Conservation (phyloP, 768 basidiomycete genomes). For the Floccularia luteovirens region DNA sequence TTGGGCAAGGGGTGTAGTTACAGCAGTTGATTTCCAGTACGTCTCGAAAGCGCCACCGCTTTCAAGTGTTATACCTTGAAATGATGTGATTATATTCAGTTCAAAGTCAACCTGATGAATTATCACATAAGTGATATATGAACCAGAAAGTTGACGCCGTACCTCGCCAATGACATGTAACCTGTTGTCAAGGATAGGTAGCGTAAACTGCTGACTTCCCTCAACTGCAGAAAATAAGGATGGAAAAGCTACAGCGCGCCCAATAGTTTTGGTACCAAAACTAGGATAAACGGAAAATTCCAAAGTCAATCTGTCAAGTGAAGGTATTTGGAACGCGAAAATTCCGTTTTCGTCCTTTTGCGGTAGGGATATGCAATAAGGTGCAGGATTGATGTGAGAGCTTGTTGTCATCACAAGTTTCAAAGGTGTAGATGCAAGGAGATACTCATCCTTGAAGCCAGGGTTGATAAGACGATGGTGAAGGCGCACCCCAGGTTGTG, state of each 20-base stretch:
- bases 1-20: constrained; percentile 33
- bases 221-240: constrained; percentile 55
- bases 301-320: constrained; percentile 63
- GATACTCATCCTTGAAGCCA: constrained; percentile 56
- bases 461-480: constrained; percentile 70
- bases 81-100: constrained; percentile 78
- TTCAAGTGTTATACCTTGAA: constrained; percentile 87
- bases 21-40: constrained; percentile 90
- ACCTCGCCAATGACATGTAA: constrained; percentile 94
- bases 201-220: constrained; percentile 44
- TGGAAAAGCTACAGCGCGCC: constrained; percentile 82
- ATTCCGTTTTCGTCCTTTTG: constrained; percentile 62
- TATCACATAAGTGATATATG: constrained; percentile 6
- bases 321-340: constrained; percentile 83
- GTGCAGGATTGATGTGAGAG: constrained; percentile 76
- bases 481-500: constrained; percentile 48
- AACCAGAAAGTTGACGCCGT: constrained; percentile 11
- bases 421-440: constrained; percentile 72
- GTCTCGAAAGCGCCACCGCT: constrained; percentile 95
- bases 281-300: constrained; percentile 96
- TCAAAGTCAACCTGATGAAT: constrained; percentile 74
- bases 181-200: constrained; percentile 89
- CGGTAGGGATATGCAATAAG: constrained; percentile 86
- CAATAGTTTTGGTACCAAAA: constrained; percentile 95
- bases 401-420: constrained; percentile 94